phyloP scores from a whole-genome alignment of 805 yeast species.

The Cyberlindnera maclurae region DNA sequence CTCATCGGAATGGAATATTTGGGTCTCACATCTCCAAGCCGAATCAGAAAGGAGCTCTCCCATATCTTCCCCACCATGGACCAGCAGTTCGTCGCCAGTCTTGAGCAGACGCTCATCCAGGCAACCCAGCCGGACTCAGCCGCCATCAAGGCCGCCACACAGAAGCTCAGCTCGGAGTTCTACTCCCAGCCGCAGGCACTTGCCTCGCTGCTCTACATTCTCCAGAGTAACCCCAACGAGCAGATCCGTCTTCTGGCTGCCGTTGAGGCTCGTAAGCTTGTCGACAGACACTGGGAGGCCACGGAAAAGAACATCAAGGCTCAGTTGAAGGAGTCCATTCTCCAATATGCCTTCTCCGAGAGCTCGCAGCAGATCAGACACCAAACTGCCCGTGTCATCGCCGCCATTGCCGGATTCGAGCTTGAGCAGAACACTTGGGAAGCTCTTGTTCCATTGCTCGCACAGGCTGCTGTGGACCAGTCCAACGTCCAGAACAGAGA shows the following conservation, averaged over 20 bases:
- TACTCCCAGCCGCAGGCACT: constrained; percentile 65
- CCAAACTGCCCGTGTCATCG: constrained; percentile 80
- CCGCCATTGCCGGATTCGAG: constrained; percentile 78
- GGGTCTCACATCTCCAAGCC: neutral
- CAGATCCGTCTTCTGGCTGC: constrained; percentile 89
- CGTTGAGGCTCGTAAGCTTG: constrained; percentile 87
- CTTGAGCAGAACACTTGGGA: constrained; percentile 68
- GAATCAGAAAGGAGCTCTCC: neutral
- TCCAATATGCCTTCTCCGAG: constrained; percentile 62
- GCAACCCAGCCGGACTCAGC: constrained; percentile 77
- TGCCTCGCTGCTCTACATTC: constrained; percentile 76
- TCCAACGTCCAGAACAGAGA: constrained; percentile 51
- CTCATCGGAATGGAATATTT: constrained; percentile 1
- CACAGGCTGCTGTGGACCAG: constrained; percentile 53
- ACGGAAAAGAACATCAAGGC: constrained; percentile 41
- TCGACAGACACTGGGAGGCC: constrained; percentile 59
- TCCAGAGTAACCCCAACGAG: constrained; percentile 61
- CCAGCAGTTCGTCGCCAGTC: constrained; percentile 55
- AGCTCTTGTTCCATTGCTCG: constrained; percentile 63
- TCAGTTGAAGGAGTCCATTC: constrained; percentile 59
- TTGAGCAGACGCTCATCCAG: constrained; percentile 74
- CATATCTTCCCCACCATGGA: constrained; percentile 29
- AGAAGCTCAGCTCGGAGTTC: constrained; percentile 62
- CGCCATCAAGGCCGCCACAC: constrained; percentile 78
- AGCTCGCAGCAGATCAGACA: constrained; percentile 69